Conservation (phyloP, 129 eudicot species). For the Lactuca saligna region DNA sequence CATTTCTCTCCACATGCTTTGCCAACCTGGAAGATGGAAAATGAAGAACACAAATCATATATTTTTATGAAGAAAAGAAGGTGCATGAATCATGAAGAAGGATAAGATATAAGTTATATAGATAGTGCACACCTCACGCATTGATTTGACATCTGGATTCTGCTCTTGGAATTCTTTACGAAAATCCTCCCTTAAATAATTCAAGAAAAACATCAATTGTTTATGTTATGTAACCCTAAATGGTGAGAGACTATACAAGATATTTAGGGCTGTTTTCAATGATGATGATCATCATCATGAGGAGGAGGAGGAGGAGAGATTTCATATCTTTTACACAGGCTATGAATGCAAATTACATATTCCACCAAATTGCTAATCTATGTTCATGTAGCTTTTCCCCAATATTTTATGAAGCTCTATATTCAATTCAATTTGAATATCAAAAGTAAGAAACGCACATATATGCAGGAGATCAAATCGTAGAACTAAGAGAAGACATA, state of each 20-base stretch:
- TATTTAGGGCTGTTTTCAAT: background rate
- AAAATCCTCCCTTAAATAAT: constrained; percentile 72
- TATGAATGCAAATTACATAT: constrained; percentile 13
- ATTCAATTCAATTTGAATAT: constrained; percentile 10
- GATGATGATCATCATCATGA: background rate
- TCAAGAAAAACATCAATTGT: constrained; percentile 6
- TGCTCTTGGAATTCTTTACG: constrained; percentile 82
- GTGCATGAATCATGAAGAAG: background rate
- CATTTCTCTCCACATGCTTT: constrained; percentile 98
- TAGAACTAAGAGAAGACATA: constrained; percentile 29
- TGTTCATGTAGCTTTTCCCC: background rate
- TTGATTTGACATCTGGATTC: constrained; percentile 79
- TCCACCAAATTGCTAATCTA: constrained; percentile 10
- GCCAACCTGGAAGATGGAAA: constrained; percentile 59
- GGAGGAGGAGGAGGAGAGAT: too few relatives aligned
- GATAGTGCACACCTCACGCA: constrained; percentile 64
- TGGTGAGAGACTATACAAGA: background rate
- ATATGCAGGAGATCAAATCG: background rate
- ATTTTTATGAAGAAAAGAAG: background rate
- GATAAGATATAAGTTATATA: background rate
- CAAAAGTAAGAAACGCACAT: constrained; percentile 2
- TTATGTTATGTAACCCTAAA: constrained; percentile 2
- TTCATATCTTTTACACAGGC: background rate
- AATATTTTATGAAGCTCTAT: background rate
- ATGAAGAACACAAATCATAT: background rate